Conservation (phyloP, 805 yeast species). For the Yamadazyma phyllophila region DNA sequence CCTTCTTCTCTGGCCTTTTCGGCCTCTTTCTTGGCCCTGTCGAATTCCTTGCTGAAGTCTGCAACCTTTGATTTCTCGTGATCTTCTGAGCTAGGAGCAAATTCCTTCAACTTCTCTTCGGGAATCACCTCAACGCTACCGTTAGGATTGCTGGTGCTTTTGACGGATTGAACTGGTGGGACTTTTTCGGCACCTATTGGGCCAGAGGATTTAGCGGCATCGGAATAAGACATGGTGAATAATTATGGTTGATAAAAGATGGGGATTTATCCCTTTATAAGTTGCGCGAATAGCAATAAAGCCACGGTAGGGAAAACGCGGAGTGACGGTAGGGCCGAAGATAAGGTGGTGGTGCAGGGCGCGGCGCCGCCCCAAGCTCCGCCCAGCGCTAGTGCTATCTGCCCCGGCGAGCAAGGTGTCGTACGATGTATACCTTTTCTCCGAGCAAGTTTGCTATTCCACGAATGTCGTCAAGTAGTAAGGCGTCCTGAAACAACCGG, state of each 20-base stretch:
- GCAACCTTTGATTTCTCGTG: constrained; percentile 16
- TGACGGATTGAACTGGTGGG: constrained; percentile 27
- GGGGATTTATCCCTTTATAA: constrained; percentile 3
- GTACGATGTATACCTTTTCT: not conserved
- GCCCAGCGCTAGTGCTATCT: not conserved
- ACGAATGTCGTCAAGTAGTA: too few relatives aligned
- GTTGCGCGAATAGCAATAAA: constrained; percentile 1
- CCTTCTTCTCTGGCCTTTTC: constrained; percentile 23
- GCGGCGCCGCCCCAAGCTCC: too few relatives aligned
- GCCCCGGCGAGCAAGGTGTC: not conserved
- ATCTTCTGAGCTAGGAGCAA: constrained; percentile 18
- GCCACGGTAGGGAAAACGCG: not conserved
- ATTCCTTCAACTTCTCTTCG: constrained; percentile 15
- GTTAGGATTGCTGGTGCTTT: constrained; percentile 12
- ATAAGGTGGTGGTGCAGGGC: not conserved
- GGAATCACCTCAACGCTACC: constrained; percentile 15
- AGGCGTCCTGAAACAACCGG: too few relatives aligned
- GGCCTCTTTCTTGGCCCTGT: constrained; percentile 18
- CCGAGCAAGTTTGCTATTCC: not conserved
- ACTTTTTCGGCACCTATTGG: constrained; percentile 32
- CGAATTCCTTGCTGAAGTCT: constrained; percentile 14
- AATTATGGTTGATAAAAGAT: not conserved
- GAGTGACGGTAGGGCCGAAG: not conserved
- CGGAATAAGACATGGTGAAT: constrained; percentile 30
- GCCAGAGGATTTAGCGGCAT: constrained; percentile 41